These are phyloP conservation scores for Fonsecaea pedrosoi DNA, from an alignment of 2,329 filamentous ascomycete genomes.

Conservation along the genomic window DNA sequence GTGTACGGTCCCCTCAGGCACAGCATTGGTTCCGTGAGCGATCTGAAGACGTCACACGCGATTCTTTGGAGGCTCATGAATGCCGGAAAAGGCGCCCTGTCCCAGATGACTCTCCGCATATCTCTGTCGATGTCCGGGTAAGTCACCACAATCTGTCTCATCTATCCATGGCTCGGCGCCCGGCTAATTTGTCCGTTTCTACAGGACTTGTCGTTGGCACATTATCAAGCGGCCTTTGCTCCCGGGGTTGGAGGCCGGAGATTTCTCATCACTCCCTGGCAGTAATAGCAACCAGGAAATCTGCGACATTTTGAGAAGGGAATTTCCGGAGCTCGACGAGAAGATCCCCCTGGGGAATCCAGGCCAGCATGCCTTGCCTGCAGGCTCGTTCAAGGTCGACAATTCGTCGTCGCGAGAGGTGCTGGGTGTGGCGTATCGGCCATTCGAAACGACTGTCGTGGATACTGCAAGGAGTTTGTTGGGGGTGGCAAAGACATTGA, in stretches of 20 bases:
- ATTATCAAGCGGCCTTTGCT: constrained; percentile 23
- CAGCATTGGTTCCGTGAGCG: constrained; percentile 66
- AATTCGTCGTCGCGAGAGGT: constrained; percentile 14
- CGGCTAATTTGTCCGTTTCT: constrained; percentile 1
- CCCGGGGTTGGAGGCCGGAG: constrained; percentile 19
- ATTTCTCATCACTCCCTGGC: constrained; percentile 24
- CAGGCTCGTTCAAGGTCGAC: constrained; percentile 15
- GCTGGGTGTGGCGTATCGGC: constrained; percentile 9
- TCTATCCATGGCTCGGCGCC: not conserved
- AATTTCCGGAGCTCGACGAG: constrained; percentile 41
- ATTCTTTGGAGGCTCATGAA: constrained; percentile 19
- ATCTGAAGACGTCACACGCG: constrained; percentile 60
- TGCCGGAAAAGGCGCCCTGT: constrained; percentile 38
- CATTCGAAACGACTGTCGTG: constrained; percentile 4
- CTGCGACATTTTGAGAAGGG: constrained; percentile 24
- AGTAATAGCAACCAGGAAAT: constrained; percentile 22
- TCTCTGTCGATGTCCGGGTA: constrained; percentile 30
- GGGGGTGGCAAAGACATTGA: constrained; percentile 7
- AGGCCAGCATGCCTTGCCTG: constrained; percentile 7
- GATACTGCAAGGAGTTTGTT: constrained; percentile 14
- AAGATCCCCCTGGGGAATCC: constrained; percentile 44
- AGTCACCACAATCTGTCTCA: not conserved
- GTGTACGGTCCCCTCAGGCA: constrained; percentile 70
- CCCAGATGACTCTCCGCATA: constrained; percentile 13
- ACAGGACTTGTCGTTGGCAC: constrained; percentile 26